Conservation (phyloP, 805 yeast genomes). For the Teunomyces aglyptinius region DNA sequence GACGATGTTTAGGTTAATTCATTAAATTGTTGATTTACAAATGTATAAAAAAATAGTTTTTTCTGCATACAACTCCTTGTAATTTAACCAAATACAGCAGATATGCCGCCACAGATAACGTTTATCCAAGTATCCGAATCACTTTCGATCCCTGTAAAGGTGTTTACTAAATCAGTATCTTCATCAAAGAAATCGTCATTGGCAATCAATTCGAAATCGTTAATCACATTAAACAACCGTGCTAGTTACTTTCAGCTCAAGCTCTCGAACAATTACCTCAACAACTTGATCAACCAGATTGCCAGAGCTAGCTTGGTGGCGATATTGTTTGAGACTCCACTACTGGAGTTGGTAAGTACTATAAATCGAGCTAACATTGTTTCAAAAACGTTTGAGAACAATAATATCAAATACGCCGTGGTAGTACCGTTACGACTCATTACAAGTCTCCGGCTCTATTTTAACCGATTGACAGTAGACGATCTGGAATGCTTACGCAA, state of each 20-base stretch:
- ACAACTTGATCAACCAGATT: constrained; percentile 9
- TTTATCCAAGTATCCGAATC: constrained; percentile 6
- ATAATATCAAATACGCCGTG: neutral
- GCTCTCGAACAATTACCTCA: constrained; percentile 13
- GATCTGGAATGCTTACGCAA: constrained; percentile 3
- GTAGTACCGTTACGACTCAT: constrained; percentile 5
- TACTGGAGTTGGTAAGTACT: constrained; percentile 2
- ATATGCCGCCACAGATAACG: constrained; percentile 17
- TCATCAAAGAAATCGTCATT: constrained; percentile 7
- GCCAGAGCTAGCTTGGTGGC: constrained; percentile 5
- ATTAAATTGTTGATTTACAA: neutral
- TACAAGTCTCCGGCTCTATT: constrained; percentile 1
- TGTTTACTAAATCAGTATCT: constrained; percentile 8
- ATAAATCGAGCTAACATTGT: neutral
- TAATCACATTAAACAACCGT: constrained; percentile 13
- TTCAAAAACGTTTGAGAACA: constrained; percentile 2
- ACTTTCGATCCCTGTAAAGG: constrained; percentile 11
- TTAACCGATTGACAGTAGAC: constrained; percentile 2
- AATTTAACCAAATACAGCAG: neutral
- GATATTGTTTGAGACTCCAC: constrained; percentile 9
- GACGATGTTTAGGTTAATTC: neutral
- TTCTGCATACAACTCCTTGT: neutral
- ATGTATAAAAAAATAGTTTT: no score
- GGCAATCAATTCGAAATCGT: constrained; percentile 13
- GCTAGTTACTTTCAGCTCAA: constrained; percentile 12